phyloP scores from a whole-genome alignment of 2,329 filamentous ascomycete genomes.

The Talaromyces sp. region DNA sequence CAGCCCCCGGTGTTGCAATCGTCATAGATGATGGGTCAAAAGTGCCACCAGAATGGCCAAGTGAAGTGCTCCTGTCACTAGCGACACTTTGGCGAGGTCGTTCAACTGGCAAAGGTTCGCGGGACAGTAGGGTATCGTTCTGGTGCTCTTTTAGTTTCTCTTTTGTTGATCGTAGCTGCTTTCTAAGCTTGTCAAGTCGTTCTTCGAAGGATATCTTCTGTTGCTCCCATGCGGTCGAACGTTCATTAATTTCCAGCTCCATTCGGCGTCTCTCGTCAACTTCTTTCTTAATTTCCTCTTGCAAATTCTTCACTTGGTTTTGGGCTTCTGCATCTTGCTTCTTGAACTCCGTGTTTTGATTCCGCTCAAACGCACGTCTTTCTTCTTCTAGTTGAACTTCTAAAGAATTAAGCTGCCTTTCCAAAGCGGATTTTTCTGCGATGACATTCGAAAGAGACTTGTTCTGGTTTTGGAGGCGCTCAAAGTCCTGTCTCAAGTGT shows the following conservation, averaged over 20 bases:
- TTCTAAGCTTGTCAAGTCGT: conserved; percentile 65
- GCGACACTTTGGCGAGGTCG: conserved; percentile 29
- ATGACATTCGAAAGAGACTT: conserved; percentile 63
- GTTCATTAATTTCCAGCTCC: conserved; percentile 54
- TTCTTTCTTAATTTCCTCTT: conserved; percentile 50
- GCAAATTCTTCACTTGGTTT: conserved; percentile 46
- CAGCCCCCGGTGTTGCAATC: conserved; percentile 51
- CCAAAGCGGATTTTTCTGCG: conserved; percentile 73
- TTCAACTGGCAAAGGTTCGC: conserved; percentile 23
- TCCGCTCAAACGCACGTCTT: conserved; percentile 64
- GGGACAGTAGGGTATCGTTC: conserved; percentile 40
- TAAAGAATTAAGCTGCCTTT: conserved; percentile 70
- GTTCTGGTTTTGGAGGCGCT: conserved; percentile 58
- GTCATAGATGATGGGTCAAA: conserved; percentile 46
- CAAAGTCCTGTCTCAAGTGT: conserved; percentile 57
- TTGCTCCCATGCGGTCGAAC: conserved; percentile 58
- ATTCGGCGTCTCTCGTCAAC: conserved; percentile 45
- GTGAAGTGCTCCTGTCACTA: conserved; percentile 42
- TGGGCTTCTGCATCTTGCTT: conserved; percentile 41
- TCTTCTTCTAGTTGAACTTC: conserved; percentile 82
- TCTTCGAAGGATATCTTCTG: conserved; percentile 65
- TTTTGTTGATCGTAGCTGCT: conserved; percentile 66
- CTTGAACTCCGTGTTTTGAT: conserved; percentile 39
- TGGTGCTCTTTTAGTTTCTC: conserved; percentile 67
- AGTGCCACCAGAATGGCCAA: conserved; percentile 26